These are phyloP conservation scores for Pythium aquatile DNA, from an alignment of 352 stramenopile species.

Conservation along the genomic window DNA sequence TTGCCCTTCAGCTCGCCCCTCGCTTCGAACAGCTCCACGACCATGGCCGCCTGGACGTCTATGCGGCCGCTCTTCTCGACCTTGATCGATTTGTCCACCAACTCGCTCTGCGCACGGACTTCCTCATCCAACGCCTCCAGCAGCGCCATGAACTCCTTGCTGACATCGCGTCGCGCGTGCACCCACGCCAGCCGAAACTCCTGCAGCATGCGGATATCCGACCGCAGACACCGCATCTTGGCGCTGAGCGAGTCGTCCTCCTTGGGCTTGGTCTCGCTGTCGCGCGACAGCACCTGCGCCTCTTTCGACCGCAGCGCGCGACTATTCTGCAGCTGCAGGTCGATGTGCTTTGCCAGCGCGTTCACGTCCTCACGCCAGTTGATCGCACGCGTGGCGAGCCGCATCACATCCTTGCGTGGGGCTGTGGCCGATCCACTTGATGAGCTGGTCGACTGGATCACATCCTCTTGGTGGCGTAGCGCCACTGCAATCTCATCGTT, in stretches of 20 bases:
- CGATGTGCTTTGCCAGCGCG: slow-evolving; percentile 70
- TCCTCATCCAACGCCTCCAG: slow-evolving; percentile 14
- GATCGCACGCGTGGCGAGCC: slow-evolving; percentile 48
- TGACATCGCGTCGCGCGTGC: slow-evolving; percentile 26
- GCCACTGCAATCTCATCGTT: slow-evolving; percentile 67
- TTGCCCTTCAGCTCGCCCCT: slow-evolving; percentile 64
- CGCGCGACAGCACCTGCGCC: slow-evolving; percentile 41
- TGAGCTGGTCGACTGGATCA: slow-evolving; percentile 27
- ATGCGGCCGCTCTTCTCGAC: slow-evolving; percentile 59
- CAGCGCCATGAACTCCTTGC: slow-evolving; percentile 19
- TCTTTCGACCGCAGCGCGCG: slow-evolving; percentile 57
- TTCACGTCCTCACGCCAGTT: slow-evolving; percentile 76
- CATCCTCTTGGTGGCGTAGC: slow-evolving; percentile 54
- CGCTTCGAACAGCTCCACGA: slow-evolving; percentile 64
- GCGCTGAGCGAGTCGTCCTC: slow-evolving; percentile 46
- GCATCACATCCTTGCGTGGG: slow-evolving; percentile 46
- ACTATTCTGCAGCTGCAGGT: slow-evolving; percentile 68
- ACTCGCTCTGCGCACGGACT: slow-evolving; percentile 38
- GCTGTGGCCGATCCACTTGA: slow-evolving; percentile 9
- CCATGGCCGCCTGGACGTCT: slow-evolving; percentile 33
- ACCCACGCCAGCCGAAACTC: slow-evolving; percentile 53
- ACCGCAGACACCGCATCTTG: slow-evolving; percentile 33
- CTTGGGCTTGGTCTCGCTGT: slow-evolving; percentile 32
- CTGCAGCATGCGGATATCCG: slow-evolving; percentile 57
- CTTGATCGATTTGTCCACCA: slow-evolving; percentile 63